Base-by-base conservation (phyloP, 2,329 filamentous ascomycete species). In the Emergomyces pasteurianus region DNA sequence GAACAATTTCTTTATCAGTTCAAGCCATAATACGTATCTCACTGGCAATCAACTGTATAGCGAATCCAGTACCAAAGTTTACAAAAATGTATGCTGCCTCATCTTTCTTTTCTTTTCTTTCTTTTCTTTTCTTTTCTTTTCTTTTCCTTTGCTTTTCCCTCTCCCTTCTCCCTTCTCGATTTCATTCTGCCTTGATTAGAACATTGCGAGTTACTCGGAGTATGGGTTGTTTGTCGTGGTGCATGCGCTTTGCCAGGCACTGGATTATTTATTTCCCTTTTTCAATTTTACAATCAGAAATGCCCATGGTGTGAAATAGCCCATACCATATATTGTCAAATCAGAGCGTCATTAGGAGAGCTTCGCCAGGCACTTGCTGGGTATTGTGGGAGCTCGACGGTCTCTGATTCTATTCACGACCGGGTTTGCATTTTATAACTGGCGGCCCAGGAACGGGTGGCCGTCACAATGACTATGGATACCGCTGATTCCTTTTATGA, bases 21-120 rank as follows among this genome's bases (percentile, higher is more conserved):
- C 90, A 66, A 96, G 90, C 70, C 92, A 96, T 78, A 96, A 96
- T 72, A 96, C 92, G 0, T 96, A 96, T 72, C 79, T 96, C 49
- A 86, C 86, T 1, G 92, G 92, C 1, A 91, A 95, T 68, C 92
- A 96, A 74, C 80, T 94, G 47, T 86, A 84, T 63, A 90, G 90
- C 54, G 84, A 85, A 62, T 87, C 89, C 62, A 90, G 87, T 34
- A 84, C 87, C 0, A 85, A 91, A 61, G 85, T 87, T 14, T 96
- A 96, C 74, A 87, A 82, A 66, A 84, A 86, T 70, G 89, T 89
- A 71, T 69, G 84, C 38, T 38, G 26, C 40, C 49, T 16, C 52
- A 18, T 12, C 53, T n/a, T 8, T 38, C 54, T 18, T 43, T 38
- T 58, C 55, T 2, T 55, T 55, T 23, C 9, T 31, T 31, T 31